phyloP scores from a whole-genome alignment of 148 eudicot genomes.

The Diospyros kaki region DNA sequence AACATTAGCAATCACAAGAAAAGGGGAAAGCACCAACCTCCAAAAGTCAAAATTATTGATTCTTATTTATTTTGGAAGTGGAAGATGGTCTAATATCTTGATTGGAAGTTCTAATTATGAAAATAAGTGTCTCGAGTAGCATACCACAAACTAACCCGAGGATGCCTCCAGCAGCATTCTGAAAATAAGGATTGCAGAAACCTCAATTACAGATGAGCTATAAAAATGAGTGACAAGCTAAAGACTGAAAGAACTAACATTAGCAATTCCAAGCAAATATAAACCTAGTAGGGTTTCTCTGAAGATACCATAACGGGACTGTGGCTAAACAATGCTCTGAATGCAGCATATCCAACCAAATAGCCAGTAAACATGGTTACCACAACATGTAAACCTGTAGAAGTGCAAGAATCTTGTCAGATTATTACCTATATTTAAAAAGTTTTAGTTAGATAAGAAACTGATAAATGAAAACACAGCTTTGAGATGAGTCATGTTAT shows the following conservation, averaged over 20 bases:
- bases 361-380: slow-evolving; percentile 85
- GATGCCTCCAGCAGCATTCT: slow-evolving; percentile 96
- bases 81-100: slow-evolving; percentile 22
- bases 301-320: slow-evolving; percentile 74
- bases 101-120: slow-evolving; percentile 63
- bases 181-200: slow-evolving; percentile 16
- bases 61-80: slow-evolving; percentile 22
- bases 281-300: background rate
- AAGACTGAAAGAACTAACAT: background rate
- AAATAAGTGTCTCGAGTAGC: slow-evolving; percentile 89
- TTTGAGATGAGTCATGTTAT: background rate
- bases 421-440: background rate
- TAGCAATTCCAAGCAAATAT: background rate
- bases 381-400: slow-evolving; percentile 82
- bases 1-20: too few species aligned
- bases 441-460: background rate
- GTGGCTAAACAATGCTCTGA: slow-evolving; percentile 81
- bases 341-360: slow-evolving; percentile 79
- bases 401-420: background rate
- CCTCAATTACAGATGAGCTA: background rate
- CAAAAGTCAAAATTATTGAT: slow-evolving; percentile 14
- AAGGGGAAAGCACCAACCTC: background rate
- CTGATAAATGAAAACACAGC: background rate
- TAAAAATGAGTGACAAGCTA: too few species aligned
- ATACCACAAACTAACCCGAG: slow-evolving; percentile 72